Base-by-base conservation (phyloP, 2,329 filamentous ascomycete species). In the Juglanconis oblonga region DNA sequence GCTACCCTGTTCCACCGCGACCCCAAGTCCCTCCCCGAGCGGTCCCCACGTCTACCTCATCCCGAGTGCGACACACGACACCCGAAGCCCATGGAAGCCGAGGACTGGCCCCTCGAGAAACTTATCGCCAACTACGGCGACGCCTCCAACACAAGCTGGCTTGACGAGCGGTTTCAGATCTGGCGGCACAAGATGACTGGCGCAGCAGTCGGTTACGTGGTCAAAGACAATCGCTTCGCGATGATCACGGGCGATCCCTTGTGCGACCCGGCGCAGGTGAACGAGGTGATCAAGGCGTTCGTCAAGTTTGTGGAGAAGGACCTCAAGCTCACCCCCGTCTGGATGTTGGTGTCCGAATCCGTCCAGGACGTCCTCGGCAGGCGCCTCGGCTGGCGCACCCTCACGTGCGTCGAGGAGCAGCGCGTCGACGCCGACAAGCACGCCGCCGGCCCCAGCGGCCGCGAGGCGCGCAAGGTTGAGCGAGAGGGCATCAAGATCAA, bases 111-210 rank as follows among this genome's bases (percentile, higher is more conserved):
- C 0, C 72, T 97, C 5, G 91, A 93, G 71, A 89, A 96, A 71
- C 86, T 97, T 47, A 92, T 97, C 72, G 92, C 92, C 70, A 97
- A 97, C 74, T 97, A 97, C 67, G 93, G 93, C 64, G 93, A 97
- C 73, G 92, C 93, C 2, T 92, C 92, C 52, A 96, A 96, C 70
- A 97, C 93, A 0, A 95, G 92, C 0, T 97, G 92, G 92, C 84
- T 95, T 7, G 93, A 97, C 72, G 90, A 92, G 6, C 87, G 92
- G 6, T 97, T 93, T 72, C 83, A 91, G 69, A 87, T 96, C 60
- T 97, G 92, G 91, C 87, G 93, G 35, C 91, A 97, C 70, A 76
- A 83, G 29, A 73, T 78, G 38, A 94, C 90, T 2, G 93, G 93
- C 52, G 93, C 92, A 0, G 92, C 92, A 5, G 82, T 97, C 38